phyloP scores from a whole-genome alignment of 2,329 filamentous ascomycete species.

The Cladophialophora carrionii region DNA sequence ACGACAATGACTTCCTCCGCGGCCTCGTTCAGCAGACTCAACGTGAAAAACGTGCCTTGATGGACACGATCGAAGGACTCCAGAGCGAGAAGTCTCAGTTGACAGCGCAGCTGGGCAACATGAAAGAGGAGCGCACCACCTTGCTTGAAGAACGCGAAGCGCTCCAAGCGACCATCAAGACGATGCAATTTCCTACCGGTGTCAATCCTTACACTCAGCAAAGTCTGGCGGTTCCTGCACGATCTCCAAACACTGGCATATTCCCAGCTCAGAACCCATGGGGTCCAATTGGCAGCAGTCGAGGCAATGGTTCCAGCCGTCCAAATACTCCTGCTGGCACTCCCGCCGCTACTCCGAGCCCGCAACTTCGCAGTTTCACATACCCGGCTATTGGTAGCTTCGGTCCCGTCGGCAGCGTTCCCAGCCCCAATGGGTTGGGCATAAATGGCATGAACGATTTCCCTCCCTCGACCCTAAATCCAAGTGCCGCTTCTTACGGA shows the following conservation, averaged over 20 bases:
- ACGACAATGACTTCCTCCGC: constrained; percentile 27
- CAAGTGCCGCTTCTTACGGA: constrained; percentile 7
- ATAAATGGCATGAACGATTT: background rate
- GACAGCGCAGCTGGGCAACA: constrained; percentile 10
- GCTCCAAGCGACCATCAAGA: constrained; percentile 25
- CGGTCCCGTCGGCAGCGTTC: constrained; percentile 1
- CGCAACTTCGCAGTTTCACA: constrained; percentile 15
- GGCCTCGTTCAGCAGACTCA: constrained; percentile 22
- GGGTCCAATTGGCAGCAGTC: constrained; percentile 26
- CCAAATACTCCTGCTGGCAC: background rate
- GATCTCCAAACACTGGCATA: constrained; percentile 17
- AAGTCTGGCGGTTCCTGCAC: background rate
- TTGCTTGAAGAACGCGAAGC: constrained; percentile 25
- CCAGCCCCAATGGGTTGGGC: background rate
- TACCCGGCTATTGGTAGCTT: background rate
- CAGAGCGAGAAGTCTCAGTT: constrained; percentile 21
- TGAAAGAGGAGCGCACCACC: constrained; percentile 13
- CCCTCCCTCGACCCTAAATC: constrained; percentile 8
- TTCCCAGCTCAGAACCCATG: constrained; percentile 21
- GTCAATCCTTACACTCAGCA: constrained; percentile 7
- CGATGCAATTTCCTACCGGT: constrained; percentile 17
- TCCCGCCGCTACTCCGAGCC: constrained; percentile 4
- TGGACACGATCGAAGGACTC: constrained; percentile 27
- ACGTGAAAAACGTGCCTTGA: constrained; percentile 24
- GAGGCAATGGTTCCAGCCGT: constrained; percentile 15